Conservation (phyloP, 129 eudicot genomes). For the Gnaphalium uliginosum region DNA sequence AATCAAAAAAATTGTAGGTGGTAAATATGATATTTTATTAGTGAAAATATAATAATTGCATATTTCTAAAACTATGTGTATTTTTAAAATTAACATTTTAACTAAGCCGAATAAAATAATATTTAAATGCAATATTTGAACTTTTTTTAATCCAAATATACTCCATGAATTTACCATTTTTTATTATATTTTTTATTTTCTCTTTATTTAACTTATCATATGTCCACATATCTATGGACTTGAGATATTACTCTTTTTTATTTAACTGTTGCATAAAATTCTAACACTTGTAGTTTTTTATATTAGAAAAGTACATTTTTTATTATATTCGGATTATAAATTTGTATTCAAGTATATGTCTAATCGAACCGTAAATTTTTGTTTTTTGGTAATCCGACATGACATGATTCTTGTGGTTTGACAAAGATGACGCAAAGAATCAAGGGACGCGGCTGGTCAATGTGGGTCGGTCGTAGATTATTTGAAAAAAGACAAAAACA, state of each 20-base stretch:
- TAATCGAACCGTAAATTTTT: constrained; percentile 10
- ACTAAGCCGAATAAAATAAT: too few species aligned
- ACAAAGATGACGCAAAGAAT: constrained; percentile 17
- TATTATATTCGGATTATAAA: neutral
- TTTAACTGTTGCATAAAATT: neutral
- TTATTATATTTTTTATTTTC: too few species aligned
- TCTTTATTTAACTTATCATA: too few species aligned
- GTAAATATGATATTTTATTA: too few species aligned
- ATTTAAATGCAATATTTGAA: too few species aligned
- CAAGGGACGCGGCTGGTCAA: constrained; percentile 35
- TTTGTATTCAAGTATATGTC: constrained; percentile 8
- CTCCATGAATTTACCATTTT: too few species aligned
- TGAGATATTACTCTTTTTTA: neutral
- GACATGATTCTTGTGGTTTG: neutral
- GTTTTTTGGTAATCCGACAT: constrained; percentile 18
- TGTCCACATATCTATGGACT: too few species aligned
- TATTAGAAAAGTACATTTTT: neutral
- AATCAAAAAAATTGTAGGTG: too few species aligned
- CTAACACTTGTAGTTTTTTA: neutral
- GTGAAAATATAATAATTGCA: too few species aligned
- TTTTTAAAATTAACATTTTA: too few species aligned
- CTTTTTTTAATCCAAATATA: too few species aligned
- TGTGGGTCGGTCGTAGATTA: constrained; percentile 23
- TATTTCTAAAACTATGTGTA: too few species aligned
- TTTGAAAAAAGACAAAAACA: constrained; percentile 26